Conservation (phyloP, 306 rosid species). For the Castanea crenata region DNA sequence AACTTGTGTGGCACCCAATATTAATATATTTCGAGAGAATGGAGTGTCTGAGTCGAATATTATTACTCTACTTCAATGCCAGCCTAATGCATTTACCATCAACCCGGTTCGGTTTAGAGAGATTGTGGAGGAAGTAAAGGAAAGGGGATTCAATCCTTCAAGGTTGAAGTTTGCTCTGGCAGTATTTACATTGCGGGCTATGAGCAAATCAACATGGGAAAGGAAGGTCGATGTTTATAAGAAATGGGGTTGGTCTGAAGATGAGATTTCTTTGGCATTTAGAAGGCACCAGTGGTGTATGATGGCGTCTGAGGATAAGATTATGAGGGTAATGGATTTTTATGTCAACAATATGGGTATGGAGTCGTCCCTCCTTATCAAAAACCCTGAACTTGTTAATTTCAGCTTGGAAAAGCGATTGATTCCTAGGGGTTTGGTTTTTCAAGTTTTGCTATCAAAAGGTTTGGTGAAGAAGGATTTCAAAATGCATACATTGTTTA, state of each 20-base stretch:
- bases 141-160: constrained; percentile 30
- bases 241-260: constrained; percentile 62
- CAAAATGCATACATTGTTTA: background rate
- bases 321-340: constrained; percentile 27
- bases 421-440: background rate
- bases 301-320: constrained; percentile 31
- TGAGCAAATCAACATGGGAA: constrained; percentile 29
- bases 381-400: constrained; percentile 13
- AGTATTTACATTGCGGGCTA: background rate
- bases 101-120: constrained; percentile 4
- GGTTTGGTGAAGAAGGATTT: constrained; percentile 27
- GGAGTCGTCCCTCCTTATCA: constrained; percentile 28
- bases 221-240: constrained; percentile 30
- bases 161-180: constrained; percentile 18
- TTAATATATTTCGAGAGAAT: background rate
- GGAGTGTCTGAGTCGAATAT: constrained; percentile 12
- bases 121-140: constrained; percentile 22
- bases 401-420: constrained; percentile 31
- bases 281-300: constrained; percentile 31
- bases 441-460: constrained; percentile 21
- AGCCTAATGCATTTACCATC: background rate
- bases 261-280: constrained; percentile 31
- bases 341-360: constrained; percentile 36
- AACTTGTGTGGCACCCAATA: background rate
- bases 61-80: background rate